Evolutionary conservation across 306 rosid species (phyloP).

Genomic region (cucumber (Cucumis sativus)): Cucumber_9930_V3 NC_026656.2:17360501-17361000

Average conservation of each 20-base stretch:
- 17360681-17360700: neutral
- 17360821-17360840: neutral
- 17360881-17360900: conserved; percentile 20
- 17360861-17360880: conserved; percentile 27
- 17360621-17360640: too few relatives aligned
- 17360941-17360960: neutral
- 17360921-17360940: neutral
- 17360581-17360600: too few relatives aligned
- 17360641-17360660: too few relatives aligned
- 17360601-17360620: too few relatives aligned
- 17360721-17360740: conserved; percentile 5
- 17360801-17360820: conserved; percentile 6
- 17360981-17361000: neutral
- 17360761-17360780: conserved; percentile 15
- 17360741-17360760: conserved; percentile 6
- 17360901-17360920: conserved; percentile 13
- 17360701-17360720: conserved; percentile 12
- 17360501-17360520: too few relatives aligned
- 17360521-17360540: too few relatives aligned
- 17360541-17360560: too few relatives aligned
- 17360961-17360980: neutral
- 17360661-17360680: too few relatives aligned
- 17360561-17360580: too few relatives aligned
- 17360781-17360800: conserved; percentile 15
- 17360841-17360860: conserved; percentile 14